Base-by-base conservation (phyloP, 2,329 filamentous ascomycete species). In the Scedosporium boydii region DNA sequence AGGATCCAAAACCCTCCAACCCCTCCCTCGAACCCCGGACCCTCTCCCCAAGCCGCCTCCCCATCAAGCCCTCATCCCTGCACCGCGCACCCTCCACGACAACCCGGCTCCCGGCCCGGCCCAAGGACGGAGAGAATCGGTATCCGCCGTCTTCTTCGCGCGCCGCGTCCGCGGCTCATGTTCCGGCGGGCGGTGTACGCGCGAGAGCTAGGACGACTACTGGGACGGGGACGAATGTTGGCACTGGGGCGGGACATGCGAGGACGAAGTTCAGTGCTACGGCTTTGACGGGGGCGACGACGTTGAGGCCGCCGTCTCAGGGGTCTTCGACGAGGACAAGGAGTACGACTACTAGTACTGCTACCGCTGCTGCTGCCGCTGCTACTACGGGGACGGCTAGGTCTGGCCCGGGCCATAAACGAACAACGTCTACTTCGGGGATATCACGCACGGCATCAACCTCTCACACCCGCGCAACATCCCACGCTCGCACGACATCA, bases 41-140 rank as follows among this genome's bases (percentile, higher is more conserved):
- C 66, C 68, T 66, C 18, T 83, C 81, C 9, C 80, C 81, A 1
- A 83, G 77, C 68, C 76, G 80, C 46, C 72, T 83, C 38, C 80
- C 80, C 46, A 69, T 79, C 66, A 82, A 80, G 68, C 78, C 78
- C 38, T 46, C 58, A n/a, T 59, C 48, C 44, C 57, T 26, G 12
- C 60, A 3, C 27, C 59, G 46, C 16, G 65, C 29, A 65, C 12
- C 66, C 41, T 6, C 65, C 12, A 21, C 66, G 16, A 55, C 65
- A 23, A 51, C 42, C 16, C 42, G 34, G 38, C 10, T 62, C 55
- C 48, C 62, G 3, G 60, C 62, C 16, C 64, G 64, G 27, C 60
- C 66, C 29, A 41, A 21, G 34, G n/a, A 21, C 41, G 46, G 48
- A 14, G 59, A 61, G n/a, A 14, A 29, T 14, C 26, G 48, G 29